Evolutionary conservation across 2,329 filamentous ascomycete species (phyloP).

Genomic region (Penicillium vulpinum): DNA sequence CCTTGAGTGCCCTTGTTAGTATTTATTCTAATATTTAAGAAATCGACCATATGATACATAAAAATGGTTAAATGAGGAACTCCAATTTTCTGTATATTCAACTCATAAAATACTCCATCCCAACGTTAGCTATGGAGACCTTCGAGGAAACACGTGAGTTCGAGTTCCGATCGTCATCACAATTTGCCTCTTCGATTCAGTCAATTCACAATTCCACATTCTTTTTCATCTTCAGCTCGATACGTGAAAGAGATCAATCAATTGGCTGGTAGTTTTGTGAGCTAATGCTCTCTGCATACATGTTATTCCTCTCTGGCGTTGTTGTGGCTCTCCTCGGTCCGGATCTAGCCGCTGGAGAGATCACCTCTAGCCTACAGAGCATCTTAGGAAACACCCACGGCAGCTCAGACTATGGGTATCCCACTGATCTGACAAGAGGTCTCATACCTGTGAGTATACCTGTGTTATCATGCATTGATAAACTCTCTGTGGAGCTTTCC

Average conservation of each 20-base stretch:
- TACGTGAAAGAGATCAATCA: not conserved
- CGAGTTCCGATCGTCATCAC: conserved; percentile 2
- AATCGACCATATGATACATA: not conserved
- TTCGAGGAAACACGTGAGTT: conserved; percentile 9
- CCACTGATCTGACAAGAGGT: conserved; percentile 61
- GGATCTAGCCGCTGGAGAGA: conserved; percentile 22
- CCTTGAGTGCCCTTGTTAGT: not conserved
- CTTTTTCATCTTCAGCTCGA: not conserved
- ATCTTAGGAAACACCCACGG: conserved; percentile 57
- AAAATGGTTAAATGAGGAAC: not conserved
- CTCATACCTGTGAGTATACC: conserved; percentile 54
- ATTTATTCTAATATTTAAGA: not conserved
- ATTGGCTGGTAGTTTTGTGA: not conserved
- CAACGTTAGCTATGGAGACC: not conserved
- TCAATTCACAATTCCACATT: not conserved
- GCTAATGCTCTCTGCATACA: conserved; percentile 10
- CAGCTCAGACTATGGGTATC: conserved; percentile 57
- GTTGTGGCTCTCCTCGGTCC: conserved; percentile 27
- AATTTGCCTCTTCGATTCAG: not conserved
- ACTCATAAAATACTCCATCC: no score
- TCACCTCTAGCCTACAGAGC: conserved; percentile 54
- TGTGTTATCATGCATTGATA: not conserved
- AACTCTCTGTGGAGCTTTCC: not conserved
- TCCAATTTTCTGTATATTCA: not conserved
- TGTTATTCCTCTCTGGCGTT: conserved; percentile 20